A percentile compares a stretch with the other conserved stretches of the same genome.
phyloP scores from a whole-genome alignment of 164 flowering plant genomes.

The Liriodendron chinense region DNA sequence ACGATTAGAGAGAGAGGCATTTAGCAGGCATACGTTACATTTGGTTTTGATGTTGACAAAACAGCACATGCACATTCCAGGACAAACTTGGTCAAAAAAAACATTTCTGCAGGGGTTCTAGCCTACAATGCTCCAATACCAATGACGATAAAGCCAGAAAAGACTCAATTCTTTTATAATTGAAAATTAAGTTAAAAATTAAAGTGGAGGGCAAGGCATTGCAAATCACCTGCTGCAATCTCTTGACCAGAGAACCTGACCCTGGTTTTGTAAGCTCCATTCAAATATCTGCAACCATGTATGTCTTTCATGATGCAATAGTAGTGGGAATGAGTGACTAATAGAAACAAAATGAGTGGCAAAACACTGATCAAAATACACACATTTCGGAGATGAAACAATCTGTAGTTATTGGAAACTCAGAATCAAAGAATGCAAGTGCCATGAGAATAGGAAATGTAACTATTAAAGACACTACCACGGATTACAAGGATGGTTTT shows the following conservation, averaged over 20 bases:
- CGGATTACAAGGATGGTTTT: too few species aligned
- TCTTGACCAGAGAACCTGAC: constrained; percentile 88
- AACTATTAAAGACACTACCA: background rate
- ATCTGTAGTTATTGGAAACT: background rate
- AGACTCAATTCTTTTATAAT: background rate
- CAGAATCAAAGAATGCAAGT: background rate
- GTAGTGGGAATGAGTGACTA: background rate
- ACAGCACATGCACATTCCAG: background rate
- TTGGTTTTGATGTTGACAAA: background rate
- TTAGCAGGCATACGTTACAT: too few species aligned
- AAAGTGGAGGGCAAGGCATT: background rate
- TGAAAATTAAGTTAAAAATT: background rate
- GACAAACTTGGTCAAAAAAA: background rate
- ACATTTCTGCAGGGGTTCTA: background rate
- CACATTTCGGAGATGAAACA: background rate
- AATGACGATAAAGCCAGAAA: background rate
- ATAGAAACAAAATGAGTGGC: background rate
- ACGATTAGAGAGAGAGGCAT: too few species aligned
- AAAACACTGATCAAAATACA: background rate
- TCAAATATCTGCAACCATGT: constrained; percentile 67
- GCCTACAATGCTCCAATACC: background rate
- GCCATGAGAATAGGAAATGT: background rate
- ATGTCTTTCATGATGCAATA: constrained; percentile 8
- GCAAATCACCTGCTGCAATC: constrained; percentile 62
- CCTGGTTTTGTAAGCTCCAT: constrained; percentile 96